Base-by-base conservation (phyloP, 805 yeast genomes). In the Spathaspora gorwiae region DNA sequence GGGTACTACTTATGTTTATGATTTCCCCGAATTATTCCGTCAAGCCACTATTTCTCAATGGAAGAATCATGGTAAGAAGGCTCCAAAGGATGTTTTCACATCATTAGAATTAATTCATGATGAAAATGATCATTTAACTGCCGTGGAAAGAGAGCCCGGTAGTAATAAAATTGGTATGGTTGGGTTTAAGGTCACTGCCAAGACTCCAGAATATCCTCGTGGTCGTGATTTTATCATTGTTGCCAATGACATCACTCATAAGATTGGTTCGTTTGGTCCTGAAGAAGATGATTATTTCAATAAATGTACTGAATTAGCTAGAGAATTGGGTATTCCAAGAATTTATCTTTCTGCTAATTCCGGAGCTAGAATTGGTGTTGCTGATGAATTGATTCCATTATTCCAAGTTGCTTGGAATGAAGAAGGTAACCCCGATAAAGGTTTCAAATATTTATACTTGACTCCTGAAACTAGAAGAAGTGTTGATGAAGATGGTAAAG, bases 181-280 rank as follows among this genome's bases (percentile, higher is more conserved):
- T 59, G 99, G 96, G 43, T 94, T 96, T 82, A 78, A 85, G 67
- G 78, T 88, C 41, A 80, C 83, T 39, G 95, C 88, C 19, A 89
- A 90, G 73, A 95, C 99, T 35, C 97, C 97, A 5, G 99, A 92
- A 66, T 90, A 87, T 66, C 98, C 99, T 54, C 79, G 84, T 55
- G 99, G 99, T 47, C 90, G 99, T 73, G 87, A 86, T 68, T 81
- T 94, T 60, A 79, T 92, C 50, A 79, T 94, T 57, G 87, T 94
- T 63, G 98, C 99, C 39, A 94, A 94, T 62, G 99, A 94, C 66
- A 94, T 94, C 61, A 94, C 99, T 37, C 94, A 77, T 77, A 90
- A 90, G 81, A 92, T 94, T 69, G 99, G 99, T 68, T 95, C 99
- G 0, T 94, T 94, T 60, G 99, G 99, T 59, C 99, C 99, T 24